These are phyloP conservation scores for Datisca glomerata DNA, from an alignment of 306 rosid genomes.

Conservation along the genomic window DNA sequence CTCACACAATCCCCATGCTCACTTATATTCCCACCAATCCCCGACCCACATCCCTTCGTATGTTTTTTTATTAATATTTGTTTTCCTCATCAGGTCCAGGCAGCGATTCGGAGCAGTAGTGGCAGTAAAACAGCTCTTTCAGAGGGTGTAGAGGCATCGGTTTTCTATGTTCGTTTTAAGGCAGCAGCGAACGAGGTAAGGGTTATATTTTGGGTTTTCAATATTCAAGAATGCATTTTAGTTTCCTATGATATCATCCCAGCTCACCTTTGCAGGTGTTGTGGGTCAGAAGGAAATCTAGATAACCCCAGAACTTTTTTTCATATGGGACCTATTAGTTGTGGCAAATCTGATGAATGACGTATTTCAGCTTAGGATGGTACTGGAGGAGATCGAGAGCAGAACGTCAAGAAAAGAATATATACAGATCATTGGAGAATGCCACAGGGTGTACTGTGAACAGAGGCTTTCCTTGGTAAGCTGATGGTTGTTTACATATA, in stretches of 20 bases:
- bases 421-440: slow-evolving; percentile 76
- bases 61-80: neutral
- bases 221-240: slow-evolving; percentile 5
- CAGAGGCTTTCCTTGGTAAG: slow-evolving; percentile 95
- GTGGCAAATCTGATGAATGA: slow-evolving; percentile 6
- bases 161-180: slow-evolving; percentile 92
- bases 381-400: slow-evolving; percentile 86
- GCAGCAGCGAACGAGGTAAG: slow-evolving; percentile 95
- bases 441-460: slow-evolving; percentile 90
- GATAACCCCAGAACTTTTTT: slow-evolving; percentile 10
- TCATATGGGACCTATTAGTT: slow-evolving; percentile 2
- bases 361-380: slow-evolving; percentile 77
- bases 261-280: neutral
- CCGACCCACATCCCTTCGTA: neutral
- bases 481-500: slow-evolving; percentile 26
- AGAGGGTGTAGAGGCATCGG: slow-evolving; percentile 98
- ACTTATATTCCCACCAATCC: neutral
- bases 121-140: slow-evolving; percentile 64
- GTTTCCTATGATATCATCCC: neutral
- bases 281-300: neutral
- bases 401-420: slow-evolving; percentile 94
- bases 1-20: slow-evolving; percentile 1
- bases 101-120: slow-evolving; percentile 70
- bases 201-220: slow-evolving; percentile 8
- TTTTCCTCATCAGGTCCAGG: slow-evolving; percentile 64